phyloP scores from a whole-genome alignment of 805 yeast species.

The Candida nemodendra region DNA sequence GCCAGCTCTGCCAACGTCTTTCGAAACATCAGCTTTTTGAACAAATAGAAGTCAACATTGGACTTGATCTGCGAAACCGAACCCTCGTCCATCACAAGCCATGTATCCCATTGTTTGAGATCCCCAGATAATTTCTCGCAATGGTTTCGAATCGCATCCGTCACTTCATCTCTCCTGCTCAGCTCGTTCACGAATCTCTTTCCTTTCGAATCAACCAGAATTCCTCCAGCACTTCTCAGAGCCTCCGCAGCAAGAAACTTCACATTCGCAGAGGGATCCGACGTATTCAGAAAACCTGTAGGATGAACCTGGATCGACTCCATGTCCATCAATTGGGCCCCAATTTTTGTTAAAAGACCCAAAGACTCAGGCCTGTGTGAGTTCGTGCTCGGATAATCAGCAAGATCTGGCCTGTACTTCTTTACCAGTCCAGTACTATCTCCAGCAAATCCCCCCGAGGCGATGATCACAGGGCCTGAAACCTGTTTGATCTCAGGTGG shows the following conservation, averaged over 20 bases:
- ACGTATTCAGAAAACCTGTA: slow-evolving; percentile 54
- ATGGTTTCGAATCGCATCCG: slow-evolving; percentile 52
- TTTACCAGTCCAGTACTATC: slow-evolving; percentile 50
- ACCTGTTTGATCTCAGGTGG: slow-evolving; percentile 20
- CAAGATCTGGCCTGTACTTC: slow-evolving; percentile 58
- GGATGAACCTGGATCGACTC: slow-evolving; percentile 70
- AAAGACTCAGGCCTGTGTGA: slow-evolving; percentile 65
- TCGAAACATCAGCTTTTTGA: slow-evolving; percentile 52
- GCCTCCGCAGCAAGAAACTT: slow-evolving; percentile 67
- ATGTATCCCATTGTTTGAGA: slow-evolving; percentile 36
- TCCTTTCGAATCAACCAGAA: slow-evolving; percentile 45
- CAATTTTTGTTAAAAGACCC: slow-evolving; percentile 47
- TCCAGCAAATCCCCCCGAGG: slow-evolving; percentile 69
- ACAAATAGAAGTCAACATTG: slow-evolving; percentile 57
- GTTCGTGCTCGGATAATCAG: slow-evolving; percentile 57
- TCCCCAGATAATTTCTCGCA: slow-evolving; percentile 11
- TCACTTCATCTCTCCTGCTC: slow-evolving; percentile 58
- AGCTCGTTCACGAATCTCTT: slow-evolving; percentile 60
- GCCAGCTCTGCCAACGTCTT: slow-evolving; percentile 44
- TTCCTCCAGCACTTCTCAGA: slow-evolving; percentile 64
- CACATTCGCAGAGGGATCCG: slow-evolving; percentile 35
- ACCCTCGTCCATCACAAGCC: slow-evolving; percentile 48
- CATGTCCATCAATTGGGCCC: slow-evolving; percentile 58
- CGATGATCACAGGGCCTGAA: slow-evolving; percentile 59
- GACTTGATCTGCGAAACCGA: slow-evolving; percentile 45